Conservation (phyloP, 2,329 filamentous ascomycete species). For the Fusarium sulawesiense region DNA sequence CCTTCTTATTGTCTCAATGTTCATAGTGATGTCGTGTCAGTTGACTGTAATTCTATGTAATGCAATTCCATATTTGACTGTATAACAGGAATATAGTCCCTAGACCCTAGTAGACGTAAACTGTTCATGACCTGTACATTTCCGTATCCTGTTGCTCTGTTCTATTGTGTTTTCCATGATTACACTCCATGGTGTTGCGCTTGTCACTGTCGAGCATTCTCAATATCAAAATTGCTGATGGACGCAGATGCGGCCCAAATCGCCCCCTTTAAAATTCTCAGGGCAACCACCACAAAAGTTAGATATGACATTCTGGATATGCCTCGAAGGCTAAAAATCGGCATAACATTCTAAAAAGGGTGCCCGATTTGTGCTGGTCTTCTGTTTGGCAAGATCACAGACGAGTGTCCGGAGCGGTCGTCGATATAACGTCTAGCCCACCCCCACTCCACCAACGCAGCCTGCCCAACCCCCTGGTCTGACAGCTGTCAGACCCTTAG, state of each 20-base stretch:
- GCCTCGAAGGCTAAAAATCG: constrained; percentile 1
- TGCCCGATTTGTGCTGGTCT: neutral
- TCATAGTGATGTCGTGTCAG: accelerated
- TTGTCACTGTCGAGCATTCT: neutral
- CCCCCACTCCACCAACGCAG: constrained; percentile 5
- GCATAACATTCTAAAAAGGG: neutral
- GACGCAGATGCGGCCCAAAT: constrained; percentile 1
- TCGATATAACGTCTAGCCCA: constrained; percentile 9
- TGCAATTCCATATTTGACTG: neutral
- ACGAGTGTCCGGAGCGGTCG: constrained; percentile 12
- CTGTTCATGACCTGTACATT: neutral
- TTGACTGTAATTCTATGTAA: neutral
- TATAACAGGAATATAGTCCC: neutral
- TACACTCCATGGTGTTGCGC: accelerated
- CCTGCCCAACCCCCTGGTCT: constrained; percentile 3
- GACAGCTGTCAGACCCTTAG: neutral
- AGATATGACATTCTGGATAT: constrained; percentile 5
- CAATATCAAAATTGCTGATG: neutral
- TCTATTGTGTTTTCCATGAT: accelerated
- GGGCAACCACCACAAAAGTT: constrained; percentile 33
- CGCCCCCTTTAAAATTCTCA: constrained; percentile 13
- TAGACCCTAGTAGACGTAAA: neutral
- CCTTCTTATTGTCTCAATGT: neutral
- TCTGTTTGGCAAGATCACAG: constrained; percentile 16
- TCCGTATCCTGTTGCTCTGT: neutral